Conservation (phyloP, 2,329 filamentous ascomycete genomes). For the Byssothecium circinans region DNA sequence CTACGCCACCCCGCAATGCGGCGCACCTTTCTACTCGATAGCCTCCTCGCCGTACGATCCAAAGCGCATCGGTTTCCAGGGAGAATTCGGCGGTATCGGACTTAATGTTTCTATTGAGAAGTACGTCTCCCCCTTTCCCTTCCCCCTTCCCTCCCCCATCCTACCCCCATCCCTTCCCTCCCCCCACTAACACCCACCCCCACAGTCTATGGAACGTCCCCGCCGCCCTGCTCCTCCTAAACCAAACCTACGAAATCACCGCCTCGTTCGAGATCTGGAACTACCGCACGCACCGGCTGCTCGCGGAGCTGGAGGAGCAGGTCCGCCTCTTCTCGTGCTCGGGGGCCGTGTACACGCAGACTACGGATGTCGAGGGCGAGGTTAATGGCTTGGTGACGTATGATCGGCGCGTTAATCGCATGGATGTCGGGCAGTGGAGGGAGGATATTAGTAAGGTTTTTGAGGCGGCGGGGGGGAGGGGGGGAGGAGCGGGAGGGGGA, state of each 20-base stretch:
- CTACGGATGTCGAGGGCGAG: slow-evolving; percentile 73
- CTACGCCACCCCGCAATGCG: slow-evolving; percentile 71
- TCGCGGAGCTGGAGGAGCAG: slow-evolving; percentile 53
- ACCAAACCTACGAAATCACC: slow-evolving; percentile 69
- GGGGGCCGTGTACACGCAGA: slow-evolving; percentile 72
- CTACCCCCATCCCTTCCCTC: not conserved
- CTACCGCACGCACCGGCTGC: slow-evolving; percentile 61
- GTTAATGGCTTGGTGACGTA: slow-evolving; percentile 73
- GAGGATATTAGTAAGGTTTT: slow-evolving; percentile 62
- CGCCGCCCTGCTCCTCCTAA: slow-evolving; percentile 60
- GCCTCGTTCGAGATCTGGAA: slow-evolving; percentile 63
- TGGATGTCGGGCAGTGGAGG: slow-evolving; percentile 61
- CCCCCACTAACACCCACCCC: not conserved
- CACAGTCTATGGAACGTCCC: slow-evolving; percentile 65
- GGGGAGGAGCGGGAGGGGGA: no score
- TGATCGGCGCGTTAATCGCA: slow-evolving; percentile 63
- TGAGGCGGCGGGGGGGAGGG: slow-evolving; percentile 44
- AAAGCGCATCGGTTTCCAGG: slow-evolving; percentile 66
- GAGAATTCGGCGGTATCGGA: slow-evolving; percentile 72
- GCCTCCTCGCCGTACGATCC: slow-evolving; percentile 56
- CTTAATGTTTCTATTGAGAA: slow-evolving; percentile 65
- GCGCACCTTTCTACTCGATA: slow-evolving; percentile 67
- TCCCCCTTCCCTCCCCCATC: not conserved
- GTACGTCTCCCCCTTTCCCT: slow-evolving; percentile 43
- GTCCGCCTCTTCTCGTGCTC: slow-evolving; percentile 62